A percentile compares a stretch with the other conserved stretches of the same genome.
Evolutionary conservation across 768 basidiomycete species (phyloP).

Genomic region (Collybiopsis luxurians): DNA sequence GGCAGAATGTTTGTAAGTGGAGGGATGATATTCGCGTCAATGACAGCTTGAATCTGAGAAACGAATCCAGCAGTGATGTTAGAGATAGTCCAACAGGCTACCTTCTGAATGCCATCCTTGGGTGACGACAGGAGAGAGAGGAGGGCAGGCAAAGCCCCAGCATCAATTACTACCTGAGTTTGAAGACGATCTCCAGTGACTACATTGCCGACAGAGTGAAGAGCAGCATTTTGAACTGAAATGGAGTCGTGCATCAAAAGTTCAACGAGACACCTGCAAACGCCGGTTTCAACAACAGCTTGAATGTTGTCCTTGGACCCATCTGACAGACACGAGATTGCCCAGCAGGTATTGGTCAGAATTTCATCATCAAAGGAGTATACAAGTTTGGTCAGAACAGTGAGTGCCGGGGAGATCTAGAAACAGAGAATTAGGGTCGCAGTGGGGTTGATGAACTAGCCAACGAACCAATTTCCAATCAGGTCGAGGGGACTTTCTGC

Average conservation of each 20-base stretch:
- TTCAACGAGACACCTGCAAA: slow-evolving; percentile 96
- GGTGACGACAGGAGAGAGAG: slow-evolving; percentile 91
- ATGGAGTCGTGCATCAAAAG: slow-evolving; percentile 93
- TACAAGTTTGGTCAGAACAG: slow-evolving; percentile 96
- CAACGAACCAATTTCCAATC: slow-evolving; percentile 89
- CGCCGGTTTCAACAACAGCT: slow-evolving; percentile 98
- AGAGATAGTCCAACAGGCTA: slow-evolving; percentile 99
- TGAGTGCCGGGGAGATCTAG: slow-evolving; percentile 94
- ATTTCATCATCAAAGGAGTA: slow-evolving; percentile 99
- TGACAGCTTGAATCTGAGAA: slow-evolving; percentile 94
- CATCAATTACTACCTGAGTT: slow-evolving; percentile 99
- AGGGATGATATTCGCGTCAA: slow-evolving; percentile 97
- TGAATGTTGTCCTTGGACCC: slow-evolving; percentile 99
- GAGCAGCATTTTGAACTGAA: slow-evolving; percentile 96
- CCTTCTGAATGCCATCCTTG: slow-evolving; percentile 98
- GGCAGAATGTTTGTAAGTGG: slow-evolving; percentile 98
- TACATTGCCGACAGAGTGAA: slow-evolving; percentile 98
- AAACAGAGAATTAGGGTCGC: slow-evolving; percentile 18
- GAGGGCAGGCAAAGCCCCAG: slow-evolving; percentile 93
- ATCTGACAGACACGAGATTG: slow-evolving; percentile 98
- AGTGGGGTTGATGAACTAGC: slow-evolving; percentile 8
- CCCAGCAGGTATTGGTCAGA: slow-evolving; percentile 99
- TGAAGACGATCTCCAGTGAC: slow-evolving; percentile 99
- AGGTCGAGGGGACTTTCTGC: slow-evolving; percentile 97
- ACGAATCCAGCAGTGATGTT: slow-evolving; percentile 98